Base-by-base conservation (phyloP, 805 yeast species). In the Pichia nanzhaoensis region DNA sequence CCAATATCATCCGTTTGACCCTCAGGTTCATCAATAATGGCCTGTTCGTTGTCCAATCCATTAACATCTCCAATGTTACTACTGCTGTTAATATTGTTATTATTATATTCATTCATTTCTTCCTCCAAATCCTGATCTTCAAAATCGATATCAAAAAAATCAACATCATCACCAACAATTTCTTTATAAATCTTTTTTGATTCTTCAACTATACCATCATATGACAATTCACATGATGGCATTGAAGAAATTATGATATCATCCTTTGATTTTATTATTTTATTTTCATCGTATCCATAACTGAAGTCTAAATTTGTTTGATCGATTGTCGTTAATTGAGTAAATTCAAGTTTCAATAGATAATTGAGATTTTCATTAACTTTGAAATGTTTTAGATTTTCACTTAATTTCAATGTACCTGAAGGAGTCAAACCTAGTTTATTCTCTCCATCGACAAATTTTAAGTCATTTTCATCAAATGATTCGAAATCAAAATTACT, bases 91-190 rank as follows among this genome's bases (percentile, higher is more conserved):
- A 7, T 7, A 24, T 10, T 24, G 10, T 24, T 6, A 14, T 27
- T 38, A 16, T 28, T 21, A 14, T n/a, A 21, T 17, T 41, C 34
- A 24, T 31, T 41, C 41, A 46, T 37, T 19, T 32, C 44, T 40
- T 4, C 37, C 39, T 69, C 72, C 31, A 80, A 90, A 37, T 85
- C 95, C 18, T 89, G 96, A 61, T 91, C 98, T 64, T 91, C 97
- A 59, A 91, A 91, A 64, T 91, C 98, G 35, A 91, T 86, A 62
- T 88, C 96, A 60, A 91, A 91, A 67, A 93, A 93, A 65, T 91
- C 98, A 56, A 91, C 97, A 60, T 85, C 93, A 2, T 95, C 77
- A 9, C 98, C 98, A 10, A 93, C 95, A 50, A 91, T 81, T 46
- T 74, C 71, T 49, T 78, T 80, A 61, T 87, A 91, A 35, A 91